Evolutionary conservation across 257 asterid genomes (phyloP).

Genomic region (Solanum gracilifrons): DNA sequence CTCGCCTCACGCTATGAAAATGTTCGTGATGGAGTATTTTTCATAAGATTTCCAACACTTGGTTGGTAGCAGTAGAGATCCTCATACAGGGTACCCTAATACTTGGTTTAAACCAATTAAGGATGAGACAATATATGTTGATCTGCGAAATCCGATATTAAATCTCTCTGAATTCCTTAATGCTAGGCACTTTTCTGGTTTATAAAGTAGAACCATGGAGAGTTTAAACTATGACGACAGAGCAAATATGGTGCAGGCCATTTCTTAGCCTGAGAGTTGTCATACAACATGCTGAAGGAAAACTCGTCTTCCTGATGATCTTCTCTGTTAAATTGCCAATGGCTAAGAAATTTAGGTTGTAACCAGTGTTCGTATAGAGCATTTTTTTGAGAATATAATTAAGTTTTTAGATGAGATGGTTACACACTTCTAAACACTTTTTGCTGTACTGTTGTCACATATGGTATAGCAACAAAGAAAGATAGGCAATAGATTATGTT

Average conservation of each 20-base stretch:
- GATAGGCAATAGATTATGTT: background rate
- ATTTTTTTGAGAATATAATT: background rate
- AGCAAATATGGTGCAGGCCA: background rate
- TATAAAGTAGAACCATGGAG: background rate
- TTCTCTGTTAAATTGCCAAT: background rate
- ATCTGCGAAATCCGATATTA: background rate
- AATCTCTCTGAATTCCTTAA: background rate
- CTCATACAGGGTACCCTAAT: background rate
- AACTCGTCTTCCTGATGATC: background rate
- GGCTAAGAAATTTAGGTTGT: background rate
- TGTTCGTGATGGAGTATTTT: no score
- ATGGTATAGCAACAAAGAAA: background rate
- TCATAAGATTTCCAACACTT: background rate
- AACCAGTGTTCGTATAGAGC: background rate
- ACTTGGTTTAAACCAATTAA: background rate
- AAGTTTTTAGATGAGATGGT: background rate
- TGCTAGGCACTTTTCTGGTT: background rate
- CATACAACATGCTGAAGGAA: background rate
- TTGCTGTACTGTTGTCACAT: background rate
- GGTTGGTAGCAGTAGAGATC: background rate
- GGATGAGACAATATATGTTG: background rate
- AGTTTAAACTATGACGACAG: background rate
- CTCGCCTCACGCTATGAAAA: no score
- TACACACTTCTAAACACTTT: background rate
- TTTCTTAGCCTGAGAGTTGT: background rate